Base-by-base conservation (phyloP, 495 filamentous ascomycete genomes). In the Mytilinidion resinicola region DNA sequence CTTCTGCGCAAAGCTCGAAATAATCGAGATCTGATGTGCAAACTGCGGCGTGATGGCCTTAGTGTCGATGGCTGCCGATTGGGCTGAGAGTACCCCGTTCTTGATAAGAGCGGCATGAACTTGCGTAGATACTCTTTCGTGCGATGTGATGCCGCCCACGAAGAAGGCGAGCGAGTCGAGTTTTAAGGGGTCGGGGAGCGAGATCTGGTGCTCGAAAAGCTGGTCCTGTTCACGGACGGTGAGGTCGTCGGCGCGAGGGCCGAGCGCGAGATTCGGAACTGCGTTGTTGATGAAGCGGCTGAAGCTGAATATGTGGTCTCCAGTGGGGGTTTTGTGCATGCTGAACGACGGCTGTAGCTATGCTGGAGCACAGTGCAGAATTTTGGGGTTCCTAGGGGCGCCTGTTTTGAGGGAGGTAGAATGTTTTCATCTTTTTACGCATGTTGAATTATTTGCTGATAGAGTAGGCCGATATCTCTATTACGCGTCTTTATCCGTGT, bases 1-100 rank as follows among this genome's bases (percentile, higher is more conserved):
- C 39, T 67, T 54, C 55, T 72, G 69, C 20, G 63, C 63, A 50
- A 69, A 66, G 8, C 61, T 56, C 25, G 53, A 59, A 46, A 72
- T 66, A 3, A 51, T 48, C 0, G 63, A 36, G 9, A 69, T 43
- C 30, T 70, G 68, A 58, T 59, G 56, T 11, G 66, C 51, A 48
- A 72, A 67, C 6, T 58, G 36, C 39, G 60, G 63, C 33, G 53
- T 66, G 36, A 72, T 64, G 14, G 15, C 47, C 14, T 25, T 30
- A 1, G 68, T 72, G 36, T 63, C 61, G 21, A 70, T 56, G 11
- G 48, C 38, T 51, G 20, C 57, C 7, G 54, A 60, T 10, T 33
- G 47, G 3, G 43, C 55, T 1, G 56, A 41, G 20, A 70, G 54
- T 20, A 68, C 60, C 17, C 53, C 56, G 39, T 59, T 56, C 43